A percentile compares a stretch with the other conserved stretches of the same genome.
These are phyloP conservation scores for Rostrohypoxylon terebratum DNA, from an alignment of 495 filamentous ascomycete species.

Conservation along the genomic window DNA sequence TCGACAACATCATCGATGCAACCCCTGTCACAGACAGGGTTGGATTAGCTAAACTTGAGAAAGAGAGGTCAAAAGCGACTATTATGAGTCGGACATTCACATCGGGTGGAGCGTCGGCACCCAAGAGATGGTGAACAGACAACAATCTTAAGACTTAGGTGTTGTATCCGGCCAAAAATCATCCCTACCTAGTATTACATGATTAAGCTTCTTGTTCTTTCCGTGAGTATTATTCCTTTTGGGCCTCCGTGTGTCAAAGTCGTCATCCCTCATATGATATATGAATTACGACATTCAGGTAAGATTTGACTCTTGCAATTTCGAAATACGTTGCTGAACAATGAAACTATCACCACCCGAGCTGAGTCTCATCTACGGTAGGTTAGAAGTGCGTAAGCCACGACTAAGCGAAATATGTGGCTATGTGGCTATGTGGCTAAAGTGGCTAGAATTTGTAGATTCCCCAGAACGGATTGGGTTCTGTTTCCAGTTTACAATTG, in stretches of 20 bases:
- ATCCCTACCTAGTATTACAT: not conserved
- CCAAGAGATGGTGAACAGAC: conserved; percentile 45
- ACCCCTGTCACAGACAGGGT: conserved; percentile 85
- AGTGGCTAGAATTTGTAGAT: not conserved
- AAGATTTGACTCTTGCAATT: not conserved
- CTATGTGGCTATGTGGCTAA: too few species aligned
- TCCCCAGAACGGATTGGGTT: not conserved
- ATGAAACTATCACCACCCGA: not conserved
- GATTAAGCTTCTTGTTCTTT: not conserved
- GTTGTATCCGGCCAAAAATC: conserved; percentile 7
- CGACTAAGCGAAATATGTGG: too few species aligned
- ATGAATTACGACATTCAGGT: not conserved
- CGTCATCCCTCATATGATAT: not conserved
- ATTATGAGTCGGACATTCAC: conserved; percentile 46
- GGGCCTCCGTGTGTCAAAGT: not conserved
- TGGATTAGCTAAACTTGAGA: conserved; percentile 65
- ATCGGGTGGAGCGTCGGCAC: conserved; percentile 43
- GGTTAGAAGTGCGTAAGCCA: too few species aligned
- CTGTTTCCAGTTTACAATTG: not conserved
- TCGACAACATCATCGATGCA: conserved; percentile 92
- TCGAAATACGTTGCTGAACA: not conserved
- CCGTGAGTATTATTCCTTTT: not conserved
- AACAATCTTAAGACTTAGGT: conserved; percentile 3
- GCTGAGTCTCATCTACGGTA: too few species aligned
- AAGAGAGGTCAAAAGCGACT: conserved; percentile 54